Base-by-base conservation (phyloP, 2,329 filamentous ascomycete genomes). In the Blumeria hordei region DNA sequence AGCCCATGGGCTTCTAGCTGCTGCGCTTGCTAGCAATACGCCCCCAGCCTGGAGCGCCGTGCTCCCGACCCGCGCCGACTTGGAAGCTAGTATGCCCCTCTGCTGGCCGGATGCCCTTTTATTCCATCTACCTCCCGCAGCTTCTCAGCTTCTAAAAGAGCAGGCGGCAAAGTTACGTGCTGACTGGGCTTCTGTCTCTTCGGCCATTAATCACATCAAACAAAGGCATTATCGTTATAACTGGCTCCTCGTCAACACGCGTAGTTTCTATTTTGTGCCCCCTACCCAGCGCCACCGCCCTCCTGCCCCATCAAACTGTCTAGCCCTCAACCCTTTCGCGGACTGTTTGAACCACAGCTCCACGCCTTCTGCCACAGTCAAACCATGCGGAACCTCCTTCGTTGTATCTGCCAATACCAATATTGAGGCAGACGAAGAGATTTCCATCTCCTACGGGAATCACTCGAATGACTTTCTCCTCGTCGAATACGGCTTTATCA, bases 381-480 rank as follows among this genome's bases (percentile, higher is more conserved):
- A 54, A 14, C 16, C 43, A 3, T 43, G 45, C 12, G 28, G 18
- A 6, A 41, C 14, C 12, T 16, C 43, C 18, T 54, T 47, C 14
- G 32, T 10, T n/a, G 34, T 56, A 3, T 37, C 41, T 78, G 67
- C 71, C 69, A 28, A 71, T 85, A 50, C 69, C 1, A 63, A 68
- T 0, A 80, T 82, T 61, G 64, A 64, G 1, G 61, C 65, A 1
- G 79, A 78, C 8, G 76, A 83, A 18, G 83, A 88, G 67, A 68
- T 88, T 0, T 76, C 74, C 57, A 77, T 84, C 32, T 78, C 74
- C 33, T 88, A 88, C 61, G 84, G 84, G 3, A 65, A 72, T 0
- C 83, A 88, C 64, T 74, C 74, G 33, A 85, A 85, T 58, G 83
- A 88, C 63, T 83, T 84, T 60, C 67, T 88, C 16, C 72, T 88